A percentile compares a stretch with the other conserved stretches of the same genome.
These are phyloP conservation scores for Calonectria pseudoreteaudii DNA, from an alignment of 2,329 filamentous ascomycete species.

Conservation along the genomic window DNA sequence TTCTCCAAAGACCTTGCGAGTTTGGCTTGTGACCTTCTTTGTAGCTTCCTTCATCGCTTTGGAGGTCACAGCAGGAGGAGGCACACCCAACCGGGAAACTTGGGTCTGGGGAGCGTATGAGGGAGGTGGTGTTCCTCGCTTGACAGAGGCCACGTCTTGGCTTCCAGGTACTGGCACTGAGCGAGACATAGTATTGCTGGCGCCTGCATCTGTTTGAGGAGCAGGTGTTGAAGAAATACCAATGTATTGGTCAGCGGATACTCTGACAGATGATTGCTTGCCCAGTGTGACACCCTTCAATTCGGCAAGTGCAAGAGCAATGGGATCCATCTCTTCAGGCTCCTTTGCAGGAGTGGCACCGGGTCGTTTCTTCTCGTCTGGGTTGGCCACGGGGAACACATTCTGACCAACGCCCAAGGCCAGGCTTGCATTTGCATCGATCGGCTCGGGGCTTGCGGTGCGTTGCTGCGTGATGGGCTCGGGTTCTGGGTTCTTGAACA, in stretches of 20 bases:
- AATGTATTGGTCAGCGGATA: constrained; percentile 95
- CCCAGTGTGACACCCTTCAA: constrained; percentile 82
- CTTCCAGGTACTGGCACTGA: constrained; percentile 70
- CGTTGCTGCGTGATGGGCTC: constrained; percentile 55
- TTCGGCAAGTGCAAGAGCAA: constrained; percentile 91
- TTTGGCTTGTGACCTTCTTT: constrained; percentile 87
- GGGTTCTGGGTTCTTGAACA: constrained; percentile 51
- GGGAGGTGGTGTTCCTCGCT: constrained; percentile 84
- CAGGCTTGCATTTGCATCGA: constrained; percentile 91
- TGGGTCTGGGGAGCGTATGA: constrained; percentile 78
- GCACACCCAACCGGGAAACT: constrained; percentile 84
- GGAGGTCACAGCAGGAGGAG: constrained; percentile 90
- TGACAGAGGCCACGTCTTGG: constrained; percentile 62
- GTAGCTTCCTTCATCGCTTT: constrained; percentile 96
- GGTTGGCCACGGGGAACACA: constrained; percentile 90
- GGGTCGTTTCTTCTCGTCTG: constrained; percentile 66
- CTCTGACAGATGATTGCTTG: constrained; percentile 84
- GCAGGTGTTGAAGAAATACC: constrained; percentile 88
- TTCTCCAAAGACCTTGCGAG: constrained; percentile 79
- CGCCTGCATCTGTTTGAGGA: constrained; percentile 58
- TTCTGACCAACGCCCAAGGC: constrained; percentile 96
- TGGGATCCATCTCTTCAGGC: constrained; percentile 81
- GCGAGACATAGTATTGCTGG: constrained; percentile 48
- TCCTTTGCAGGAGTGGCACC: constrained; percentile 49
- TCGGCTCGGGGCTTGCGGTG: constrained; percentile 80